Base-by-base conservation (phyloP, 768 basidiomycete species). In the Russula virescens region DNA sequence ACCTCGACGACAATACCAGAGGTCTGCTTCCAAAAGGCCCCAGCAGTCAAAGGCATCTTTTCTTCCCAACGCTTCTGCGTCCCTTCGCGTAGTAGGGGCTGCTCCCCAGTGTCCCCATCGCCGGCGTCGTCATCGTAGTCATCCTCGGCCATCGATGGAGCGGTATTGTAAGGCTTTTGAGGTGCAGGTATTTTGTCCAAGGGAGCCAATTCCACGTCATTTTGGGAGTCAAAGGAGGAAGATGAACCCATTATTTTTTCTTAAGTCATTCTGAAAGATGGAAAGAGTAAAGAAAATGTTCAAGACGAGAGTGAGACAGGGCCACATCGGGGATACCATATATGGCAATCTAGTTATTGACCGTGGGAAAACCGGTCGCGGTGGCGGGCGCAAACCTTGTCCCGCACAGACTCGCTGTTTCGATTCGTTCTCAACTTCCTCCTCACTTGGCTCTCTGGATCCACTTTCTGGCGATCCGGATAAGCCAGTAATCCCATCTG, bases 1-100 rank as follows among this genome's bases (percentile, higher is more conserved):
- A 90, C 90, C 81, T 92, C 89, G 25, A 88, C 71, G 45, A 90
- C 84, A 55, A 91, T 88, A 42, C 79, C 72, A 66, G 77, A 77
- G 11, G 83, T 76, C 69, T 85, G 85, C 1, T 74, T 69, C 87
- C 87, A 88, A 16, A 78, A 58, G 7, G 31, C 21, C 14, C 50
- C 26, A 19, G 38, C 40, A 13, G 55, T 68, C 57, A 56, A 46
- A 64, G 69, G 65, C 9, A 16, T 2, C 50, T 68, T 70, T 54
- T 72, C 71, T 1, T 61, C 68, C 9, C 69, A 72, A n/a, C 70
- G 70, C 8, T 69, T 69, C 46, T 73, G 69, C 28, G 67, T 68
- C 35, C 68, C 70, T 47, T 74, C 66, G 21, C 71, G 74, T 2
- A 88, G 73, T 5, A 88, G 73, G 3, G 81, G 82, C 25, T 70